Base-by-base conservation (phyloP, 78 protist genomes). In the Chrysochromulina tobinii region DNA sequence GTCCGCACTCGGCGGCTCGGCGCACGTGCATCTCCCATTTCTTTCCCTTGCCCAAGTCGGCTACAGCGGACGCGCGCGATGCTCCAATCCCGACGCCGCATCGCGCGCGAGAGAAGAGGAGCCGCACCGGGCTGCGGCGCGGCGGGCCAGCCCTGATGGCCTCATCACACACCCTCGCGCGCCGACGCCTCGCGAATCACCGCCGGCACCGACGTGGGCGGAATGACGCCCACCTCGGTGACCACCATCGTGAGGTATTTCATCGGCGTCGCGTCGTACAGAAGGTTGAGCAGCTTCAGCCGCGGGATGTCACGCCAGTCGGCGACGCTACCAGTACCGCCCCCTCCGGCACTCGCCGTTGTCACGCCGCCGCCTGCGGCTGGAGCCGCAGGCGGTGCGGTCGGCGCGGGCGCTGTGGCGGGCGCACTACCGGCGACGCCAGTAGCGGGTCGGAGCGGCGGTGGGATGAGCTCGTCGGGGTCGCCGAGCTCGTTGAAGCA, bases 151-250 rank as follows among this genome's bases (percentile, higher is more conserved):
- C 38, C 38, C 38, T 38, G 38, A 38, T 38, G 38, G 38, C 38
- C 38, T 38, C 38, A 38, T 38, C 38, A 38, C 38, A 38, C 38
- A 38, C 38, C 38, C 38, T 38, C 79, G 57, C 83, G 83, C 18
- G 12, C 83, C 58, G 18, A 2, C 92, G 94, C 96, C 92, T 98
- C 99, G 54, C 99, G 94, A 61, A 98, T 67, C 57, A 98, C 89
- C 27, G 97, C 99, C 15, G 99, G 98, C 27, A 98, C 97, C 0
- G 98, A 97, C 8, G 99, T 97, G 38, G 98, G 97, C 18, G 99
- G 99, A 18, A 97, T 90, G 91, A 94, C 23, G 20, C 99, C 99
- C 79, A 96, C 93, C 92, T 97, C 99, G 23, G 99, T 96, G 75
- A 98, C 93, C 54, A 98, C 97, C 88, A 97, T 59, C 27, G 93